A percentile compares a stretch with the other conserved stretches of the same genome.
Evolutionary conservation across 805 yeast genomes (phyloP).

Genomic region (Saccharomycopsis sp.): DNA sequence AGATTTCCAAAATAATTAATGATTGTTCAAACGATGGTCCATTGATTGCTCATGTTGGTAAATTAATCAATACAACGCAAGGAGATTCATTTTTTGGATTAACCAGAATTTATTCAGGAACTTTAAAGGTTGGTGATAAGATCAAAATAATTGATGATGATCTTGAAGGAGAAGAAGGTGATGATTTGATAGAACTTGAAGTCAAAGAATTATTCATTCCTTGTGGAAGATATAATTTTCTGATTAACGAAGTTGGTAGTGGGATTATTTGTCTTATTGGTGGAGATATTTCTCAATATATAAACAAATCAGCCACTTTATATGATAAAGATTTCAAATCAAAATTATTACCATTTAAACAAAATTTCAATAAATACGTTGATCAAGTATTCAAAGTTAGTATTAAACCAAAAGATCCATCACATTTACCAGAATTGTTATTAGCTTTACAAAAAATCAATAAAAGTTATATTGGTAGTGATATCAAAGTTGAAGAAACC

Average conservation of each 20-base stretch:
- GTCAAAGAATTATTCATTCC: constrained; percentile 40
- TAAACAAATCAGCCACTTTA: constrained; percentile 55
- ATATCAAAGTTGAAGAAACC: constrained; percentile 71
- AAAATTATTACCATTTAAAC: constrained; percentile 27
- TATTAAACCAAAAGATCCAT: constrained; percentile 70
- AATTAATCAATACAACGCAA: constrained; percentile 45
- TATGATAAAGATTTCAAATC: constrained; percentile 23
- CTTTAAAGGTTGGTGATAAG: constrained; percentile 34
- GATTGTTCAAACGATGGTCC: constrained; percentile 31
- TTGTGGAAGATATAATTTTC: constrained; percentile 60
- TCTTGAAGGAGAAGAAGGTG: constrained; percentile 36
- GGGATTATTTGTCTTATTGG: constrained; percentile 64
- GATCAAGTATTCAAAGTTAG: constrained; percentile 70
- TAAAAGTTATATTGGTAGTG: constrained; percentile 54
- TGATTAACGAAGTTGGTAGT: constrained; percentile 40
- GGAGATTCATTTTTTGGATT: constrained; percentile 44
- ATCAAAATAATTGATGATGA: constrained; percentile 50
- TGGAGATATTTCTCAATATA: constrained; percentile 43
- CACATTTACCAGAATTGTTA: constrained; percentile 63
- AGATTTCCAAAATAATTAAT: not conserved
- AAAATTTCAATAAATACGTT: no score
- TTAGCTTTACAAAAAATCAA: constrained; percentile 57
- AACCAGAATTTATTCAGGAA: constrained; percentile 55
- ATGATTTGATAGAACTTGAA: constrained; percentile 33
- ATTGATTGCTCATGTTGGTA: constrained; percentile 43